A percentile compares a stretch with the other conserved stretches of the same genome.
Conservation (phyloP, 345 rosid genomes). For the Salix purpurea region DNA sequence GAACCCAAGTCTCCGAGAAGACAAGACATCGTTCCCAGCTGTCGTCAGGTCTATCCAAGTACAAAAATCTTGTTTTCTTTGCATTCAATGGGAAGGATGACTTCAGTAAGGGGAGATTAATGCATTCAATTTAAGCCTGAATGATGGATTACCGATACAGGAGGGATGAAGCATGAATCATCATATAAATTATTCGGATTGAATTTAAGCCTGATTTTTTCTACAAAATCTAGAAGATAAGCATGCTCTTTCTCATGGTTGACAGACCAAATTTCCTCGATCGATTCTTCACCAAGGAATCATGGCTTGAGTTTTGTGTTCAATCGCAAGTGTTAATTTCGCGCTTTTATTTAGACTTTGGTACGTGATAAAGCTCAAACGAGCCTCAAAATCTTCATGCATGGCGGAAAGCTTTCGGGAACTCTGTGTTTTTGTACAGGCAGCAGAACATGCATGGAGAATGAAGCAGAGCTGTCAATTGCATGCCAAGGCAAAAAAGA, state of each 20-base stretch:
- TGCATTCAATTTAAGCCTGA: slow-evolving; percentile 37
- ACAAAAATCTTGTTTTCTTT: slow-evolving; percentile 24
- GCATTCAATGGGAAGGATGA: slow-evolving; percentile 50
- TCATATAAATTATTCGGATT: slow-evolving; percentile 25
- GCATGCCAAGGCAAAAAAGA: background rate
- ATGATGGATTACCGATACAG: slow-evolving; percentile 35
- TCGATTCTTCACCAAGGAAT: too few relatives aligned
- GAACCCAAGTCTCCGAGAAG: background rate
- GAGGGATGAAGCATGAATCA: slow-evolving; percentile 35
- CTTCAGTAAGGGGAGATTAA: slow-evolving; percentile 41
- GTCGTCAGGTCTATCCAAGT: slow-evolving; percentile 23
- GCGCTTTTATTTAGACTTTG: background rate
- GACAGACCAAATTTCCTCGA: too few relatives aligned
- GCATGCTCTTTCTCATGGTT: too few relatives aligned
- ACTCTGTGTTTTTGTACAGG: background rate
- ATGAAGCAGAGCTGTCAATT: background rate
- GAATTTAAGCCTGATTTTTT: too few relatives aligned
- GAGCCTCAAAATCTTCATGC: background rate
- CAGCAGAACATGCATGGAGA: background rate
- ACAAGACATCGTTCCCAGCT: slow-evolving; percentile 40
- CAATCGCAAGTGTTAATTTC: too few relatives aligned
- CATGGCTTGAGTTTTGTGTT: too few relatives aligned
- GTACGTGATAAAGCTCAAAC: background rate
- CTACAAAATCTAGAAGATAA: too few relatives aligned
- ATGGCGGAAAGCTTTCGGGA: background rate